Evolutionary conservation across 2,329 filamentous ascomycete species (phyloP).

Genomic region (Helicocarpus griseus): DNA sequence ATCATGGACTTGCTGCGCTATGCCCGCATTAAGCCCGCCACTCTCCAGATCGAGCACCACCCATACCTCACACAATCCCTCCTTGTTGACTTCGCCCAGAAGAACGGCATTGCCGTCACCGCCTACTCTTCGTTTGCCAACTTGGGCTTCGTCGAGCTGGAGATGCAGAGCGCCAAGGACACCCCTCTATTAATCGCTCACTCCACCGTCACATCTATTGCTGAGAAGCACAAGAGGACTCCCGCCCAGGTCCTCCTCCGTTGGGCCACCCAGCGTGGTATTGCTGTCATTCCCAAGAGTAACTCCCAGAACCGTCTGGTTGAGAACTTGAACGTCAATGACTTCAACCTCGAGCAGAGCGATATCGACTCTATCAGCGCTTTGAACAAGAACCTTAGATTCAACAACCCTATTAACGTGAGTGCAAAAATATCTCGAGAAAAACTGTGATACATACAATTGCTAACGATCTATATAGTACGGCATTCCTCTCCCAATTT

Average conservation of each 20-base stretch:
- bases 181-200: slow-evolving; percentile 63
- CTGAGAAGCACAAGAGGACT: slow-evolving; percentile 60
- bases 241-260: slow-evolving; percentile 73
- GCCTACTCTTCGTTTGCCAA: slow-evolving; percentile 81
- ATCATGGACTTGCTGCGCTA: slow-evolving; percentile 73
- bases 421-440: slow-evolving; percentile 26
- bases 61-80: slow-evolving; percentile 71
- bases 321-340: slow-evolving; percentile 58
- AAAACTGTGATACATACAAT: neutral
- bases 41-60: slow-evolving; percentile 84
- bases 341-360: slow-evolving; percentile 54
- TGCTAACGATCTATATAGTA: slow-evolving; percentile 28
- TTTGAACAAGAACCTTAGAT: slow-evolving; percentile 58
- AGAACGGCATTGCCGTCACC: slow-evolving; percentile 63
- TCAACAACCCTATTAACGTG: slow-evolving; percentile 67
- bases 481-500: slow-evolving; percentile 42
- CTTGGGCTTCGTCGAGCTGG: slow-evolving; percentile 66
- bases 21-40: slow-evolving; percentile 62
- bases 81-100: slow-evolving; percentile 59
- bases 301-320: slow-evolving; percentile 47
- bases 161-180: slow-evolving; percentile 57
- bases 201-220: slow-evolving; percentile 53
- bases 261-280: slow-evolving; percentile 74
- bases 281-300: slow-evolving; percentile 77
- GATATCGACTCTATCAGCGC: slow-evolving; percentile 59